Base-by-base conservation (phyloP, 805 yeast species). In the Candida boleticola region DNA sequence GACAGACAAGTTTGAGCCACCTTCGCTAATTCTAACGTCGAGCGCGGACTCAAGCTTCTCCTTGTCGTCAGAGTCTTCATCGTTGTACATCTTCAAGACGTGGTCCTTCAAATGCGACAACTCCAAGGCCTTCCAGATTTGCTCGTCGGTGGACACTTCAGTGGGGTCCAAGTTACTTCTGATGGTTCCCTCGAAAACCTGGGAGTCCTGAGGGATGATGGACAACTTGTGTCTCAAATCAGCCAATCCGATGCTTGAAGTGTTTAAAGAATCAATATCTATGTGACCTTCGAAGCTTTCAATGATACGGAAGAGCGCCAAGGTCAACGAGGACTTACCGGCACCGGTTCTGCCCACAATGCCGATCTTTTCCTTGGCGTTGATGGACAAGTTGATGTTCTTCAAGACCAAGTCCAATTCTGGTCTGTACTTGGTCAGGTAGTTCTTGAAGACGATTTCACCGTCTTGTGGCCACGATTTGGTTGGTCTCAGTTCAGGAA, bases 401-500 rank as follows among this genome's bases (percentile, higher is more conserved):
- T 62, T 66, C 54, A 71, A 63, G 5, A 71, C 75, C 41, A 68
- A 56, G 39, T 69, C 75, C 50, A 71, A 61, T 41, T 68, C 74
- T 1, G 74, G 74, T 53, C 76, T 63, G 52, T 71, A 71, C 42
- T 56, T 64, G 25, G 75, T 61, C 11, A 72, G 66, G 49, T 68
- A 71, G 46, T 68, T 50, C 14, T 58, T 49, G 50, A 70, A 70
- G 18, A 52, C 50, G 40, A 70, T 61, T 40, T 59, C 64, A 29
- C 76, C 76, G 10, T 52, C 38, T 26, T 55, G 49, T 1, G 76
- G 76, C 76, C 76, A 70, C 31, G 47, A 37, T 11, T 48, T 44
- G 1, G 55, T 35, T 1, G 97, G 97, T 51, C 89, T 79, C 40
- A 74, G 64, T 34, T 71, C 76, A 45, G 80, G 82, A 41, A 85